These are phyloP conservation scores for Moesziomyces aphidis DNA, from an alignment of 1,284 basidiomycete genomes.

Conservation along the genomic window DNA sequence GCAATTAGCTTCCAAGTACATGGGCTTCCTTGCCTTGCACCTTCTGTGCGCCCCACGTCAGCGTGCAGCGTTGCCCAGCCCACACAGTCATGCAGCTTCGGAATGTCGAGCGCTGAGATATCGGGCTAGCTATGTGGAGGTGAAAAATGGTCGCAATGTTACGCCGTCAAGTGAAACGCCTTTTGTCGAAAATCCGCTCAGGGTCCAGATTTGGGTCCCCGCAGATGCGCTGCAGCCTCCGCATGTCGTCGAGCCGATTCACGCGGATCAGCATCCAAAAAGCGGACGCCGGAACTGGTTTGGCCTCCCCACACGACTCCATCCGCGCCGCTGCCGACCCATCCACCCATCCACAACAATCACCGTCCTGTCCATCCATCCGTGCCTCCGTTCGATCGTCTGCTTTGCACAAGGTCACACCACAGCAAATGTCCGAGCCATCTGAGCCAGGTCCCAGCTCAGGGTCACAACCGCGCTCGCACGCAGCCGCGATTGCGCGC, in stretches of 20 bases:
- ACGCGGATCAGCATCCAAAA: neutral
- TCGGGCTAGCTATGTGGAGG: neutral
- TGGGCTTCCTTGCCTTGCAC: slow-evolving; percentile 2
- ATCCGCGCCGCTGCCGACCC: neutral
- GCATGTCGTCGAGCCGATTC: slow-evolving; percentile 3
- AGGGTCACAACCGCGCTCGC: slow-evolving; percentile 5
- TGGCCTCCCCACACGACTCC: neutral
- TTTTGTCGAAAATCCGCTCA: neutral
- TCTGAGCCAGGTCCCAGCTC: slow-evolving; percentile 29
- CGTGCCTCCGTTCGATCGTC: neutral
- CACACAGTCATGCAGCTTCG: neutral
- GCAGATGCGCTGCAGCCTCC: slow-evolving; percentile 12
- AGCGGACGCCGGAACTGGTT: neutral
- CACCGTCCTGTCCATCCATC: too few relatives aligned
- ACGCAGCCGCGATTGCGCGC: slow-evolving; percentile 14
- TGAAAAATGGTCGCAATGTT: neutral
- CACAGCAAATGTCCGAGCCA: slow-evolving; percentile 17
- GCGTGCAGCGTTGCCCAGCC: neutral
- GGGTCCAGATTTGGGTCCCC: slow-evolving; percentile 1
- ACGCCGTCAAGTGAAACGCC: neutral
- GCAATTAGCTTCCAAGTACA: slow-evolving; percentile 3
- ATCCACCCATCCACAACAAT: slow-evolving; percentile 4
- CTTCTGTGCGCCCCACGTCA: neutral
- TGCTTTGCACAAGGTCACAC: too few relatives aligned
- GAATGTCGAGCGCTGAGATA: neutral